phyloP scores from a whole-genome alignment of 352 stramenopile genomes.

The Globisporangium abappressorium region DNA sequence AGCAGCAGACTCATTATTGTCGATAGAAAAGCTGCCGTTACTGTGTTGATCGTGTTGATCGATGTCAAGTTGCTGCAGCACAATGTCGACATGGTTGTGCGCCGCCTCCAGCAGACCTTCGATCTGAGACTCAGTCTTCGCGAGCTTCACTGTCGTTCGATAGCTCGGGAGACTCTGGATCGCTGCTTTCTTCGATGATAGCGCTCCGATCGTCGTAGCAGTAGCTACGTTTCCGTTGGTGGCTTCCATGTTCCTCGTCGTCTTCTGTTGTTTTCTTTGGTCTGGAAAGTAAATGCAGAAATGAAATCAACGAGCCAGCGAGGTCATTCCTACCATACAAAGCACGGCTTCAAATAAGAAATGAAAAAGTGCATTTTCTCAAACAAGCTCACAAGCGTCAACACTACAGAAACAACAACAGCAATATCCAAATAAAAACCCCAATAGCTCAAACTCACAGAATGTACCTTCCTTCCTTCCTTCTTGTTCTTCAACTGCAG shows the following conservation, averaged over 20 bases:
- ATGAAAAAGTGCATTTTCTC: neutral
- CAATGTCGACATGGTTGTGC: constrained; percentile 25
- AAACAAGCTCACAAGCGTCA: neutral
- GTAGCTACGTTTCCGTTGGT: neutral
- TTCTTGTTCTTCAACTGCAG: constrained; percentile 14
- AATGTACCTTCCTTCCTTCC: constrained; percentile 4
- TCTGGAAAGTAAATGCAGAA: neutral
- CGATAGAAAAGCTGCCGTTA: neutral
- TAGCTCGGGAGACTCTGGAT: constrained; percentile 6
- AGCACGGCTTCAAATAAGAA: neutral
- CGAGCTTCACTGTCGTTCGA: neutral
- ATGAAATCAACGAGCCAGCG: neutral
- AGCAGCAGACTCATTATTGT: neutral
- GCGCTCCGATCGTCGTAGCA: neutral
- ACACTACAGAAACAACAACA: neutral
- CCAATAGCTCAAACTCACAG: neutral
- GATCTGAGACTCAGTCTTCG: constrained; percentile 10
- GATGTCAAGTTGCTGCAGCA: constrained; percentile 12
- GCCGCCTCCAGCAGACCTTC: constrained; percentile 1
- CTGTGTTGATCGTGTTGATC: neutral
- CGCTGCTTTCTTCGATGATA: neutral
- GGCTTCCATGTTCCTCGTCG: neutral
- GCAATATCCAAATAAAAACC: neutral
- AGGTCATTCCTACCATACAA: neutral
- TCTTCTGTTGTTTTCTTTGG: neutral